These are phyloP conservation scores for Amborella trichopoda DNA, from an alignment of 164 flowering plant genomes.

Conservation along the genomic window DNA sequence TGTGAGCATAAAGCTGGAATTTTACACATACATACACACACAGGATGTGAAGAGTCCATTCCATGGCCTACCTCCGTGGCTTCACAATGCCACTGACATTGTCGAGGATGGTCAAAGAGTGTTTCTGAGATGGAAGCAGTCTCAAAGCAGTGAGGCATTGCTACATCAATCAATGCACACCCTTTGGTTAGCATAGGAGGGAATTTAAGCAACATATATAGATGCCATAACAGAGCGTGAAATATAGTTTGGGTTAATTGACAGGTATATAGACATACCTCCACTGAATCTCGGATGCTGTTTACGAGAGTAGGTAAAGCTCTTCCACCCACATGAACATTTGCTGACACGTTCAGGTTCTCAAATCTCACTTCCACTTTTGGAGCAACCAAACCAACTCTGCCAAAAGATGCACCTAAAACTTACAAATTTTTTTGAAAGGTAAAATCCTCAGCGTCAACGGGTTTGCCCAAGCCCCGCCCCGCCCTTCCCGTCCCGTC, in stretches of 20 bases:
- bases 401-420: too few relatives aligned
- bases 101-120: slow-evolving; percentile 43
- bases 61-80: slow-evolving; percentile 56
- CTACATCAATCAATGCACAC: too few relatives aligned
- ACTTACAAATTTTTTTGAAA: too few relatives aligned
- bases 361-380: slow-evolving; percentile 70
- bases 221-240: too few relatives aligned
- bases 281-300: slow-evolving; percentile 33
- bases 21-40: too few relatives aligned
- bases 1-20: too few relatives aligned
- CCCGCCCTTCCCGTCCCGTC: too few relatives aligned
- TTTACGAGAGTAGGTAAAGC: slow-evolving; percentile 81
- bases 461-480: too few relatives aligned
- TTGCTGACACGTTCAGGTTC: slow-evolving; percentile 39
- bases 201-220: neutral
- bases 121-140: slow-evolving; percentile 36
- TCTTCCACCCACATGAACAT: slow-evolving; percentile 58
- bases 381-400: slow-evolving; percentile 69
- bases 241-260: too few relatives aligned
- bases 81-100: slow-evolving; percentile 47
- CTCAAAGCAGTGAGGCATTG: slow-evolving; percentile 21
- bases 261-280: slow-evolving; percentile 28
- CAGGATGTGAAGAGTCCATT: too few relatives aligned
- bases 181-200: too few relatives aligned
- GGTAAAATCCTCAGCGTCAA: too few relatives aligned